Percentiles rank a stretch among this genome's conserved stretches.
Conservation (phyloP, 371 early-diverging fungal species). For the Mortierella sp. region DNA sequence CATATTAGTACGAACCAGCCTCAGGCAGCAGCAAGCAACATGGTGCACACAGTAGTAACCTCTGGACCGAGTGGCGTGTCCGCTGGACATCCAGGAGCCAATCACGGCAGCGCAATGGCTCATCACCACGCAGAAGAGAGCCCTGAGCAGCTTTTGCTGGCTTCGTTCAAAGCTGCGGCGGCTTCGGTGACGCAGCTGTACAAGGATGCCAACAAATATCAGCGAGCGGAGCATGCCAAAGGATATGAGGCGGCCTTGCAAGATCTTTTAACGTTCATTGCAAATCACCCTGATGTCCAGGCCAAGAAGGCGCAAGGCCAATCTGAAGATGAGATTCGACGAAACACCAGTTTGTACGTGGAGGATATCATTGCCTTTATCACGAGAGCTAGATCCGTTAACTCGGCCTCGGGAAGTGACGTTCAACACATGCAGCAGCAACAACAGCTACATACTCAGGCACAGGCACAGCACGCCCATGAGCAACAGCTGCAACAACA, state of each 20-base stretch:
- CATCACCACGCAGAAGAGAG: conserved; percentile 19
- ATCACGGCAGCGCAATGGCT: not conserved
- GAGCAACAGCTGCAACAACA: conserved; percentile 38
- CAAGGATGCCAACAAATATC: conserved; percentile 74
- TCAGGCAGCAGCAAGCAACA: conserved; percentile 3
- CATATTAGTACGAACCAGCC: not conserved
- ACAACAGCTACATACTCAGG: conserved; percentile 29
- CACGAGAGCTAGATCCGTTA: conserved; percentile 60
- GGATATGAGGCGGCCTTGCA: conserved; percentile 81
- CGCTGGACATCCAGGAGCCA: conserved; percentile 3
- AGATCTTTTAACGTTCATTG: conserved; percentile 72
- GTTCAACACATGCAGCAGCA: conserved; percentile 24
- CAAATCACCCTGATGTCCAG: conserved; percentile 57
- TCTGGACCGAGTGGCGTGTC: not conserved
- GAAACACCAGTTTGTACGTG: conserved; percentile 56
- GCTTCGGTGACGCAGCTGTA: conserved; percentile 77
- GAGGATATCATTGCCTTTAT: conserved; percentile 67
- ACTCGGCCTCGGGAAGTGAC: conserved; percentile 32
- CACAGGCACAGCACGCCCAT: conserved; percentile 37
- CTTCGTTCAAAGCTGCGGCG: conserved; percentile 78
- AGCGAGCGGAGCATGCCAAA: conserved; percentile 66
- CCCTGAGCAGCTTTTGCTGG: conserved; percentile 64
- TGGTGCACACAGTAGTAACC: not conserved
- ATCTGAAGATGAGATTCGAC: conserved; percentile 48
- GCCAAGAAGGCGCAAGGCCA: conserved; percentile 56